These are phyloP conservation scores for Skeletonema grethae DNA, from an alignment of 108 stramenopile genomes.

Conservation along the genomic window DNA sequence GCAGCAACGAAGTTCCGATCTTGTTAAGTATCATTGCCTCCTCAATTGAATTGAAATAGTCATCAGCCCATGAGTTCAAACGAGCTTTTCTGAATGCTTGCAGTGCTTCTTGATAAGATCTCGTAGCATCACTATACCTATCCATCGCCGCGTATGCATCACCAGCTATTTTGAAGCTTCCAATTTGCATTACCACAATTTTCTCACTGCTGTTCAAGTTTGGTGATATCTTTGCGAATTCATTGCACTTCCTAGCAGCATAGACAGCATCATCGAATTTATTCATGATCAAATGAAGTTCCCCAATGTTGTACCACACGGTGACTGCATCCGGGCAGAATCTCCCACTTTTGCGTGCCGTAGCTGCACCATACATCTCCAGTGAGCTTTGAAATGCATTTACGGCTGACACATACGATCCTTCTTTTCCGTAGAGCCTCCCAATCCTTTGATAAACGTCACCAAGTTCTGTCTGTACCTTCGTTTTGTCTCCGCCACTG, in stretches of 20 bases:
- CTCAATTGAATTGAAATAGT: background rate
- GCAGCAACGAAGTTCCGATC: constrained; percentile 31
- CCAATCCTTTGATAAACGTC: constrained; percentile 42
- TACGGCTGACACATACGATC: constrained; percentile 23
- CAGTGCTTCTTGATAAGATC: constrained; percentile 42
- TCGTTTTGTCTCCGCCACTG: constrained; percentile 1
- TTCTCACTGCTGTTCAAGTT: constrained; percentile 6
- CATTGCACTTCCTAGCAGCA: constrained; percentile 21
- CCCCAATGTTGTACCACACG: constrained; percentile 37
- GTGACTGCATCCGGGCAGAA: constrained; percentile 29
- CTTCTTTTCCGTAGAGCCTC: constrained; percentile 33
- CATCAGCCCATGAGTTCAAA: background rate
- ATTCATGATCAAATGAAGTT: constrained; percentile 18
- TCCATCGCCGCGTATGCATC: constrained; percentile 25
- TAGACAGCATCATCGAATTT: constrained; percentile 34
- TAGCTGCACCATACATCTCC: constrained; percentile 23
- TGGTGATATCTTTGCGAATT: constrained; percentile 14
- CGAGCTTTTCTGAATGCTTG: constrained; percentile 13
- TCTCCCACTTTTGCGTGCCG: background rate
- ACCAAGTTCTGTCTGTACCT: constrained; percentile 26
- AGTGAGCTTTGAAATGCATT: constrained; percentile 41
- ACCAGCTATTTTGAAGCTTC: constrained; percentile 27
- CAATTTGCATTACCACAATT: constrained; percentile 18
- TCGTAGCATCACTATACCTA: constrained; percentile 30
- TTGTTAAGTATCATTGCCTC: constrained; percentile 30